Base-by-base conservation (phyloP, 1,284 basidiomycete genomes). In the Boletellus dicymbophilus region DNA sequence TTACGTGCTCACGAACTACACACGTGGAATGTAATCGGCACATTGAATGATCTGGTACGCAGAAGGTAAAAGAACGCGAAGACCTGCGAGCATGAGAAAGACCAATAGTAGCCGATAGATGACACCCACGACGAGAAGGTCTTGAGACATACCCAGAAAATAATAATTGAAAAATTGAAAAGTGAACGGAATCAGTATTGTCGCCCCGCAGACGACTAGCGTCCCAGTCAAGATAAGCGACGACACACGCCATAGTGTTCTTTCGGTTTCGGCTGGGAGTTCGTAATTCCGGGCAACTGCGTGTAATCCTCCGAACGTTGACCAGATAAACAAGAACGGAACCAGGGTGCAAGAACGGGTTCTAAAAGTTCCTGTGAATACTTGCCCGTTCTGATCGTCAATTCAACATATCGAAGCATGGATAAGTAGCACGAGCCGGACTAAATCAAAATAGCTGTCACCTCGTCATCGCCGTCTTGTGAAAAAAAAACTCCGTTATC, bases 291-390 rank as follows among this genome's bases (percentile, higher is more conserved):
- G 51, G 6, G 48, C 39, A 4, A 34, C 16, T 3, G 20, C 18
- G 6, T 52, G 52, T 1, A 52, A 20, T 11, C 21, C 28, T n/a
- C 52, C 49, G 22, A 52, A 34, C 31, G 45, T 15, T 8, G n/a
- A 4, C 43, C 48, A 51, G 8, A 33, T 33, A 25, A 45, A 21
- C 2, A 36, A n/a, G 4, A 46, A 28, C 2, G 6, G n/a, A 26
- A 10, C 15, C 16, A 26, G 11, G 6, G 20, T 20, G 13, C 8
- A 5, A 8, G 15, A 6, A 10, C 4, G 22, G 36, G 11, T 3
- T 2, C 7, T 3, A 45, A 22, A 28, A 37, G 36, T 9, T 45
- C 15, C 4, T 7, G 6, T n/a, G 11, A 34, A 9, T 2, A 8
- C 22, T 26, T 37, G 20, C 11, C 6, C 18, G 44, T 37, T 28